Base-by-base conservation (phyloP, 2,329 filamentous ascomycete genomes). In the Aspergillus cejpii region DNA sequence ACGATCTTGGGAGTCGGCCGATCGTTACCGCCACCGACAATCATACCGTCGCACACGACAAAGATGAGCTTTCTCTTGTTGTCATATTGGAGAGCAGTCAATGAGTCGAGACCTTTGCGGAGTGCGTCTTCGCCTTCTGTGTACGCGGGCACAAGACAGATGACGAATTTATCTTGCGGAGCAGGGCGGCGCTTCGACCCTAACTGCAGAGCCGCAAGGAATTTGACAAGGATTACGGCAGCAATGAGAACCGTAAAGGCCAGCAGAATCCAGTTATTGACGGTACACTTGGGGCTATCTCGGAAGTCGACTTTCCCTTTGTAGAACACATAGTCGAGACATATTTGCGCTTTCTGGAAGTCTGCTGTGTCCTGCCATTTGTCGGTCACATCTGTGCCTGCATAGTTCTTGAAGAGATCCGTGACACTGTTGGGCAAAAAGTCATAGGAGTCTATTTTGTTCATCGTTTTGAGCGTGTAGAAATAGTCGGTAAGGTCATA, bases 31-130 rank as follows among this genome's bases (percentile, higher is more conserved):
- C 85, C 83, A 73, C 92, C 92, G 36, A 96, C 87, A 65, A 97
- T 94, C 75, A 96, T 87, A 70, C 92, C 92, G 60, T 98, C 92
- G 62, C 92, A 98, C 56, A 98, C 87, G 49, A 98, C 87, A 58
- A 84, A 92, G 54, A 98, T 91, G 20, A 98, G 80, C 71, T 98
- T 98, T 52, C 92, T 79, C 74, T 98, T 98, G 71, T 98, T 96
- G 70, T 98, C 92, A 58, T 98, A 98, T 56, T 94, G 85, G 12
- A 98, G 77, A 10, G 90, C 88, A 12, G 92, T 96, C 47, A 97
- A 77, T 1, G 92, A 97, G 64, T 98, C 92, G 2, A 98, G 76
- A 41, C 89, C 91, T 63, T 95, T 94, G 44, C 92, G 79, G 6
- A 98, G 74, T 3, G 90, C 91, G 59, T 98, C 92, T 74, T 98